Evolutionary conservation across 179 eudicot species (phyloP).

Genomic region (Actinidia arguta): DNA sequence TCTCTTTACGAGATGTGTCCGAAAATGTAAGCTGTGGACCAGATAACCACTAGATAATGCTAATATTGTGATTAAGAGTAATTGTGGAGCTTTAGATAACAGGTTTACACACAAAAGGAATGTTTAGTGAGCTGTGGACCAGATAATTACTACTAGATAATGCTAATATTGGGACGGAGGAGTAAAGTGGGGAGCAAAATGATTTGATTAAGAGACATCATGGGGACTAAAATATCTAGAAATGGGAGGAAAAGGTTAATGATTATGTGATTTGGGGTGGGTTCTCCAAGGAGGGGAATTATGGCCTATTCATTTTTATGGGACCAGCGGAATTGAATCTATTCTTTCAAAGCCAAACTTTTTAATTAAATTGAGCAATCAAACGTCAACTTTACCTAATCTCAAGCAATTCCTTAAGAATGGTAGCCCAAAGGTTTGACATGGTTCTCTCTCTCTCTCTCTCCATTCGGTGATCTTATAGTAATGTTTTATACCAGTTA

Average conservation of each 20-base stretch:
- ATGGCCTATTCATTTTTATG: no score
- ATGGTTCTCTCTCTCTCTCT: neutral
- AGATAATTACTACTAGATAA: neutral
- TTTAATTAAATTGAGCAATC: neutral
- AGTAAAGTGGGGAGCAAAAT: conserved; percentile 28
- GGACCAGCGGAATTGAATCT: no score
- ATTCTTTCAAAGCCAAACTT: neutral
- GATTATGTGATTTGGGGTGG: no score
- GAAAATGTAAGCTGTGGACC: no score
- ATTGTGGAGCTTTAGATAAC: neutral
- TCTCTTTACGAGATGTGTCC: no score
- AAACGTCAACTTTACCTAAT: conserved; percentile 18
- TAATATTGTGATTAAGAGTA: neutral
- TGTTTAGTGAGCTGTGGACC: neutral
- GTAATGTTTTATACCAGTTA: no score
- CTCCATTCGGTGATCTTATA: no score
- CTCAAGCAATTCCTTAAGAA: conserved; percentile 26
- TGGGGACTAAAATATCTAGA: conserved; percentile 7
- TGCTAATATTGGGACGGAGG: neutral
- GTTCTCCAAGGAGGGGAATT: no score
- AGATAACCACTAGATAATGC: no score
- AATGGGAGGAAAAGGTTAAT: conserved; percentile 15
- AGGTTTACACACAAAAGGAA: neutral
- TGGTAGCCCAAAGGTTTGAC: conserved; percentile 17
- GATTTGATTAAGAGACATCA: conserved; percentile 24